Percentiles rank a stretch among this genome's conserved stretches.
Conservation (phyloP, 768 basidiomycete species). For the Austroboletus festivus region DNA sequence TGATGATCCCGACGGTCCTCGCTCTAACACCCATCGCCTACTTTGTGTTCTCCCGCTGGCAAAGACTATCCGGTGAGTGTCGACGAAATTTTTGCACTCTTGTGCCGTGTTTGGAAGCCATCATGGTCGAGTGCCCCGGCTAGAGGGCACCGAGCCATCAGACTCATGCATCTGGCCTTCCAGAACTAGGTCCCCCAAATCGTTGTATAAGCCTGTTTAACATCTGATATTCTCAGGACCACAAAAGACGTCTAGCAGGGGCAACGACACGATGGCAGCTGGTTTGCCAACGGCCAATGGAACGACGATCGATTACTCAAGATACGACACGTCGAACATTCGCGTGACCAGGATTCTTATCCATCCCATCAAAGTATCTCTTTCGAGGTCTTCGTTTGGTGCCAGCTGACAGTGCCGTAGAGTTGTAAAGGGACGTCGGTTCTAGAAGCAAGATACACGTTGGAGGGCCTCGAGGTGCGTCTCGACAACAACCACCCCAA, state of each 20-base stretch:
- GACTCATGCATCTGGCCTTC: not conserved
- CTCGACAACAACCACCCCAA: not conserved
- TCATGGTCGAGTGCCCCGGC: not conserved
- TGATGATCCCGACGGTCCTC: constrained; percentile 6
- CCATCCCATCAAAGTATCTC: constrained; percentile 62
- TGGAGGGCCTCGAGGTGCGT: constrained; percentile 63
- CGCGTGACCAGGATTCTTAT: constrained; percentile 56
- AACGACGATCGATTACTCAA: constrained; percentile 7
- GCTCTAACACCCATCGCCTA: constrained; percentile 18
- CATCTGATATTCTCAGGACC: constrained; percentile 16
- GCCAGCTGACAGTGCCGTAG: constrained; percentile 32
- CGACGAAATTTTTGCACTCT: not conserved
- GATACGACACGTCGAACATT: constrained; percentile 33
- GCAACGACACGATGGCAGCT: not conserved
- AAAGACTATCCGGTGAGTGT: constrained; percentile 16
- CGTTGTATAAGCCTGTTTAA: constrained; percentile 7
- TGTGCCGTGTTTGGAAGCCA: constrained; percentile 1
- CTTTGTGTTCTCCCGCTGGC: constrained; percentile 7
- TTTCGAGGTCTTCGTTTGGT: not conserved
- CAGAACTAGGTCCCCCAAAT: not conserved
- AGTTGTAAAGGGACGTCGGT: constrained; percentile 72
- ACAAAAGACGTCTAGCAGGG: not conserved
- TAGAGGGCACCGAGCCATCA: not conserved
- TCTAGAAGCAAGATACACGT: constrained; percentile 50
- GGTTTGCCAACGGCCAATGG: not conserved